A percentile compares a stretch with the other conserved stretches of the same genome.
Evolutionary conservation across 495 filamentous ascomycete species (phyloP).

Genomic region (Lasiosphaeris hirsuta): DNA sequence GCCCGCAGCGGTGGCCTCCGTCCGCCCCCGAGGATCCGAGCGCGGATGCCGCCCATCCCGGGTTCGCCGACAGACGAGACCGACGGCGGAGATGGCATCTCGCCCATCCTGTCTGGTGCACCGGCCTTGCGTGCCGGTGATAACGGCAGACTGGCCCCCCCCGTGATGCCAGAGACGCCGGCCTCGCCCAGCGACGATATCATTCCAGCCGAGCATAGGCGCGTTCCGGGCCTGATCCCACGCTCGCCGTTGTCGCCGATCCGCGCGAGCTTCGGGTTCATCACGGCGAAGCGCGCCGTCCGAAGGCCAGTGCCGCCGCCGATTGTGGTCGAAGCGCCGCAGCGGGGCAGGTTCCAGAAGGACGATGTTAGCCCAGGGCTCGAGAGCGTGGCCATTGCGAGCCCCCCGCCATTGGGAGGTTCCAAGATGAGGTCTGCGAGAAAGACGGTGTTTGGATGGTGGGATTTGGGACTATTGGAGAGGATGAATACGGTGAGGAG

Average conservation of each 20-base stretch:
- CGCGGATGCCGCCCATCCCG: constrained; percentile 18
- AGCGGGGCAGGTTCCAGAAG: constrained; percentile 2
- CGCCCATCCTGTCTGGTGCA: constrained; percentile 23
- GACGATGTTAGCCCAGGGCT: constrained; percentile 3
- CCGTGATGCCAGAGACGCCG: neutral
- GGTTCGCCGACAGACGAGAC: constrained; percentile 20
- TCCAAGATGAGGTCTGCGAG: constrained; percentile 26
- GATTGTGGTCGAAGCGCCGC: constrained; percentile 16
- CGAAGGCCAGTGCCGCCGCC: constrained; percentile 17
- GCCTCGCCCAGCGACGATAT: constrained; percentile 14
- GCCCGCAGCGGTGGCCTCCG: constrained; percentile 17
- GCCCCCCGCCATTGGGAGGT: neutral
- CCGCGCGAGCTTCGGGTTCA: constrained; percentile 7
- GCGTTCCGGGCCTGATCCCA: constrained; percentile 18
- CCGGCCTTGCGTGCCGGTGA: neutral
- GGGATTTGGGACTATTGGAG: constrained; percentile 45
- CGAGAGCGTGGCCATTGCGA: constrained; percentile 11
- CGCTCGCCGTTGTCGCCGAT: constrained; percentile 24
- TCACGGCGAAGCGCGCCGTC: constrained; percentile 8
- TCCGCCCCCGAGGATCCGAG: neutral
- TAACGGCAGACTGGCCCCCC: neutral
- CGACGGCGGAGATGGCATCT: constrained; percentile 17
- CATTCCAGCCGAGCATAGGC: constrained; percentile 25
- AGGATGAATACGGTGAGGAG: constrained; percentile 31
- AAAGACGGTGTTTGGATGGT: constrained; percentile 44